These are phyloP conservation scores for Zarea fungicola DNA, from an alignment of 2,329 filamentous ascomycete species.

Conservation along the genomic window DNA sequence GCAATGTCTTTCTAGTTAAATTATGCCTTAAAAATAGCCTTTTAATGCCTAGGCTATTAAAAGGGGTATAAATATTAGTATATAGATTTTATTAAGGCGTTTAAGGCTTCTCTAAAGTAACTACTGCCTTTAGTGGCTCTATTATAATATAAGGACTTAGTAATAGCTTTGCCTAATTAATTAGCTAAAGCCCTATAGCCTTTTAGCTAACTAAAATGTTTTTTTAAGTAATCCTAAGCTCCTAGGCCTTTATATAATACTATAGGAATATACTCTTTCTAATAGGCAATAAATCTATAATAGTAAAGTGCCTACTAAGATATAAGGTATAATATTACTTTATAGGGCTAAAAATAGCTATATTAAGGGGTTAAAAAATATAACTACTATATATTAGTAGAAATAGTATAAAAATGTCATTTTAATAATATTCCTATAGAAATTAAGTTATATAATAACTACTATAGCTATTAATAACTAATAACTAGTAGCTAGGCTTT, in stretches of 20 bases:
- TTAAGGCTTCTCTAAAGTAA: no score
- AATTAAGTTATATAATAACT: constrained; percentile 4
- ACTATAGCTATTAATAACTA: constrained; percentile 3
- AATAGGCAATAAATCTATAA: background rate
- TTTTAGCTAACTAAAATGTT: no score
- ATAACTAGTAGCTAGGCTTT: background rate
- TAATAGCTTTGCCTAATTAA: no score
- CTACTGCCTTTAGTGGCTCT: no score
- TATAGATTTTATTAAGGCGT: no score
- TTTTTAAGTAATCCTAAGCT: no score
- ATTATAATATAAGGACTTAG: no score
- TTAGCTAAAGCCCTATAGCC: no score
- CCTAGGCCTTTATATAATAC: background rate
- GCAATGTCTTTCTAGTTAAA: background rate
- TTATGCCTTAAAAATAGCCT: background rate
- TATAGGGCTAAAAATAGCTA: background rate
- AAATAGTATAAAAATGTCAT: constrained; percentile 1
- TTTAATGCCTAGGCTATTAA: no score
- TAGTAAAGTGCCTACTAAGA: background rate
- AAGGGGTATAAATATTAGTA: no score
- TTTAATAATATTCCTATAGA: background rate
- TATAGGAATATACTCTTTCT: background rate
- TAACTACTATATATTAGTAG: background rate
- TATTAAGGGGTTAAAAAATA: constrained; percentile 2
- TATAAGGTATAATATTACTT: background rate